phyloP scores from a whole-genome alignment of 192 early-diverging fungal genomes.

The Lobosporangium transversale region DNA sequence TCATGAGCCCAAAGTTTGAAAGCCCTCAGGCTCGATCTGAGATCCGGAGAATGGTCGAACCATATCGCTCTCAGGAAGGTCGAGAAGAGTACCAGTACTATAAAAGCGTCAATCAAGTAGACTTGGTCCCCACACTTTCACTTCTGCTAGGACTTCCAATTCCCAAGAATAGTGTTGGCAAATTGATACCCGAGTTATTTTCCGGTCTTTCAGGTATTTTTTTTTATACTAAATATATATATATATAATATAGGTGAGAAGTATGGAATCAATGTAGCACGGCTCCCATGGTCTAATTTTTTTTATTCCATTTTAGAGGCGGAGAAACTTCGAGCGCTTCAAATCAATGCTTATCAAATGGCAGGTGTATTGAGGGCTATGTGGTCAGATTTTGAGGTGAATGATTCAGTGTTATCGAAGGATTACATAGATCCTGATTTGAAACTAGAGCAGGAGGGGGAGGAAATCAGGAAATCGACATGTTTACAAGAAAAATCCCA shows the following conservation, averaged over 20 bases:
- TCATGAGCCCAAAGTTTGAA: slow-evolving; percentile 60
- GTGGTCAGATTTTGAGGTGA: slow-evolving; percentile 48
- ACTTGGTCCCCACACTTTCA: slow-evolving; percentile 88
- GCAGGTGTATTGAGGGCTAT: slow-evolving; percentile 40
- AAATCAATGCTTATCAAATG: slow-evolving; percentile 73
- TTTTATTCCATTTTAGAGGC: slow-evolving; percentile 15
- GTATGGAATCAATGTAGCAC: no score
- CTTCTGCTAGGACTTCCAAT: slow-evolving; percentile 87
- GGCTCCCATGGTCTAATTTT: background rate
- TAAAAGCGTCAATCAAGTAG: slow-evolving; percentile 80
- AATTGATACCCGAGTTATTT: slow-evolving; percentile 84
- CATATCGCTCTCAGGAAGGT: slow-evolving; percentile 30
- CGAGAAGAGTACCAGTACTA: slow-evolving; percentile 64
- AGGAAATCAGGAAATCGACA: background rate
- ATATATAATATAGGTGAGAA: no score
- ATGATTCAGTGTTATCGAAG: slow-evolving; percentile 10
- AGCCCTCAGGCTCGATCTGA: slow-evolving; percentile 4
- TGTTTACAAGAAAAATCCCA: slow-evolving; percentile 19
- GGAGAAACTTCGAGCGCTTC: slow-evolving; percentile 63
- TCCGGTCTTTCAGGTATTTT: slow-evolving; percentile 50
- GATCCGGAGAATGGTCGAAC: slow-evolving; percentile 32
- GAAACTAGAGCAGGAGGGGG: slow-evolving; percentile 9
- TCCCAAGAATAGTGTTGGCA: slow-evolving; percentile 93
- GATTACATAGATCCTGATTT: slow-evolving; percentile 1
- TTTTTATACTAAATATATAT: no score